phyloP scores from a whole-genome alignment of 2,329 filamentous ascomycete genomes.

The Cercospora sp. region DNA sequence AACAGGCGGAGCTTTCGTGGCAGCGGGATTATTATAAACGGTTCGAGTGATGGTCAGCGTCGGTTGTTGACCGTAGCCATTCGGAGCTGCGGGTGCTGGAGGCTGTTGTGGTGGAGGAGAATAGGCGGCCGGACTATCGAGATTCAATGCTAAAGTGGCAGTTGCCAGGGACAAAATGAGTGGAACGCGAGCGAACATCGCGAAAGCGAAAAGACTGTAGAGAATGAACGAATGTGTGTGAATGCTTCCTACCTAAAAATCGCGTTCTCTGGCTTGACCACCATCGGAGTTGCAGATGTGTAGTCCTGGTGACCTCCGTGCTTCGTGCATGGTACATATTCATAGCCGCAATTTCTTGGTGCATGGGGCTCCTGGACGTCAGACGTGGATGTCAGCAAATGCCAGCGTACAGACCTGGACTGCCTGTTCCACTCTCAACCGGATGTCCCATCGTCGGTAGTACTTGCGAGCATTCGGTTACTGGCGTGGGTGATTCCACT shows the following conservation, averaged over 20 bases:
- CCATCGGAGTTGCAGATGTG: background rate
- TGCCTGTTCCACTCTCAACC: background rate
- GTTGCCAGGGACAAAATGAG: slow-evolving; percentile 10
- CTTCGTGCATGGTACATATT: background rate
- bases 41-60: slow-evolving; percentile 2
- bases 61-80: background rate
- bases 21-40: background rate
- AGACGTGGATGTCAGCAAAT: background rate
- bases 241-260: background rate
- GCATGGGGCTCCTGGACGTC: slow-evolving; percentile 7
- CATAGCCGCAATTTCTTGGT: background rate
- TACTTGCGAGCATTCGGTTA: background rate
- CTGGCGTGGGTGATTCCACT: background rate
- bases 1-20: slow-evolving; percentile 3
- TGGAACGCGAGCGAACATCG: slow-evolving; percentile 18
- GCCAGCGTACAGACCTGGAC: background rate
- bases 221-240: slow-evolving; percentile 6
- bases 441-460: background rate
- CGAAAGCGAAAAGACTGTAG: background rate
- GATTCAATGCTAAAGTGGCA: background rate
- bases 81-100: slow-evolving; percentile 6
- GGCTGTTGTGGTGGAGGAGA: background rate
- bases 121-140: background rate
- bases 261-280: background rate
- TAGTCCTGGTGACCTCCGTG: background rate